Conservation (phyloP, 768 basidiomycete species). For the Tulasnella sp. region DNA sequence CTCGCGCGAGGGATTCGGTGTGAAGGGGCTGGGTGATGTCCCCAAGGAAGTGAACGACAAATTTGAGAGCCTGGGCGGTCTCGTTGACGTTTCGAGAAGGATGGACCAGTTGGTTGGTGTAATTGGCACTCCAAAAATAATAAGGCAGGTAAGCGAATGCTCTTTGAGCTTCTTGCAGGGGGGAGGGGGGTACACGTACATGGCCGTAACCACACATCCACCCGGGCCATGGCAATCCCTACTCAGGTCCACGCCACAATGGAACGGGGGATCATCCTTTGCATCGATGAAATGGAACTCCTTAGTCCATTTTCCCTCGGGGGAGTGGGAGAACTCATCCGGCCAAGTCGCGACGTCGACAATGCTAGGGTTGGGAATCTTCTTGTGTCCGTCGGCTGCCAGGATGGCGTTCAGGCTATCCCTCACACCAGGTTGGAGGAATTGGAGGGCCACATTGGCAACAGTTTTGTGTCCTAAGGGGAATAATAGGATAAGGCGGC, state of each 20-base stretch:
- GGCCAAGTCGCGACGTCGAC: slow-evolving; percentile 25
- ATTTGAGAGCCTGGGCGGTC: slow-evolving; percentile 25
- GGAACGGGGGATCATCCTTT: slow-evolving; percentile 16
- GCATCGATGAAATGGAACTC: slow-evolving; percentile 28
- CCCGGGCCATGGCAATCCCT: slow-evolving; percentile 9
- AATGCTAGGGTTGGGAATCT: background rate
- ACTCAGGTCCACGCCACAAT: background rate
- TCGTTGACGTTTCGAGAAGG: background rate
- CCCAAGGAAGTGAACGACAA: slow-evolving; percentile 27
- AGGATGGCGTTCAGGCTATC: background rate
- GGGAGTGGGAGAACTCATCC: background rate
- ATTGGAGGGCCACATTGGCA: slow-evolving; percentile 10
- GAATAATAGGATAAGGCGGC: background rate
- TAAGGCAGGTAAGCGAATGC: background rate
- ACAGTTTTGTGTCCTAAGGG: slow-evolving; percentile 15
- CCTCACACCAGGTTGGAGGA: background rate
- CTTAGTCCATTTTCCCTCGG: background rate
- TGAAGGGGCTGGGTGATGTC: slow-evolving; percentile 28
- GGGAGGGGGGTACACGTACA: background rate
- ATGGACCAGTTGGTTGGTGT: slow-evolving; percentile 3
- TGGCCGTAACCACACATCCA: slow-evolving; percentile 23
- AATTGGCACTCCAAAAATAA: background rate
- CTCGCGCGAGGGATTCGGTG: background rate
- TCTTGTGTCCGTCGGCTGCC: background rate
- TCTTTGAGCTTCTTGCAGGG: background rate